Percentiles rank a stretch among this genome's conserved stretches.
phyloP scores from a whole-genome alignment of 257 asterid species.

The Lycium ferocissimum region DNA sequence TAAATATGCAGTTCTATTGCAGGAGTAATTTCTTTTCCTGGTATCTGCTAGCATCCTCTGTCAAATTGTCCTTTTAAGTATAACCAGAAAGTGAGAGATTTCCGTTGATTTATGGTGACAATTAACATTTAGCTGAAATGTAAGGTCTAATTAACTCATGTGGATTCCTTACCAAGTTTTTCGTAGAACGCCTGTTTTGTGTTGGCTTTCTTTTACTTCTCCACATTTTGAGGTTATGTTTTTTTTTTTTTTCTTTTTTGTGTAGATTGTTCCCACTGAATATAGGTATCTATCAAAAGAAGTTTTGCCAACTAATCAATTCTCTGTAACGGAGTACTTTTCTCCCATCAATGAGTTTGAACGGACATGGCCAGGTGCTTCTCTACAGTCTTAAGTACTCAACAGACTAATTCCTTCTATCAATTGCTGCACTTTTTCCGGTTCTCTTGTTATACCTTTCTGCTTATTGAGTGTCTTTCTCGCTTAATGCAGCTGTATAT shows the following conservation, averaged over 20 bases:
- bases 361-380: constrained; percentile 91
- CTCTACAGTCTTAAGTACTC: background rate
- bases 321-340: constrained; percentile 93
- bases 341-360: constrained; percentile 80
- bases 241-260: background rate
- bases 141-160: background rate
- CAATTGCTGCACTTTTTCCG: background rate
- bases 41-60: background rate
- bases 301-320: constrained; percentile 89
- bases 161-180: background rate
- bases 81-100: constrained; percentile 14
- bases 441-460: background rate
- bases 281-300: constrained; percentile 84
- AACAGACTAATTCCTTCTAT: background rate
- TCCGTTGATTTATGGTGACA: background rate
- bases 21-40: background rate
- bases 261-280: constrained; percentile 97
- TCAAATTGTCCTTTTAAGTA: background rate
- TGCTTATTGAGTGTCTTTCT: constrained; percentile 10
- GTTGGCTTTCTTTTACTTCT: background rate
- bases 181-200: background rate
- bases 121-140: background rate
- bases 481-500: constrained; percentile 73
- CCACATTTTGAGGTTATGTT: constrained; percentile 30
- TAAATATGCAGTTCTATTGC: background rate